Evolutionary conservation across 2,329 filamentous ascomycete species (phyloP).

Genomic region (Thermoascus crustaceus): DNA sequence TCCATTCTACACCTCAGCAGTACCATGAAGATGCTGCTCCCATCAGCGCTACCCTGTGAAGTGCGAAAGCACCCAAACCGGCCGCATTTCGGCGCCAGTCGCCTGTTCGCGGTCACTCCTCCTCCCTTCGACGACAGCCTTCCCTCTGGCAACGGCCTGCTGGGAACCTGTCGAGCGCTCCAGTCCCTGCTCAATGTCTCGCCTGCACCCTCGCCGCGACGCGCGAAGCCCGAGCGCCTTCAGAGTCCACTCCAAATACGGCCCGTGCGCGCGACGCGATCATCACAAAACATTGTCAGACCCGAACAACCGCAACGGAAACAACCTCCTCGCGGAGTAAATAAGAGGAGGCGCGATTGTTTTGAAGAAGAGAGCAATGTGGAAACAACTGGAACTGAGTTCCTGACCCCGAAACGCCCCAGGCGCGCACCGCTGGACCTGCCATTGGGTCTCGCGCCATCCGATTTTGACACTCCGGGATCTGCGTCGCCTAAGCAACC

Average conservation of each 20-base stretch:
- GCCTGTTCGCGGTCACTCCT: conserved; percentile 30
- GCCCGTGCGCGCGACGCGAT: conserved; percentile 19
- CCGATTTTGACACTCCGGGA: conserved; percentile 36
- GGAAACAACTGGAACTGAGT: conserved; percentile 14
- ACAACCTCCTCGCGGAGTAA: conserved; percentile 24
- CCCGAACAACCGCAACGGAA: conserved; percentile 11
- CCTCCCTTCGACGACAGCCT: conserved; percentile 29
- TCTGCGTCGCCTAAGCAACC: conserved; percentile 5
- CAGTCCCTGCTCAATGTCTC: conserved; percentile 36
- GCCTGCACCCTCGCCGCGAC: conserved; percentile 28
- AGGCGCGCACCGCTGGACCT: conserved; percentile 36
- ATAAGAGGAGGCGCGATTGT: conserved; percentile 31
- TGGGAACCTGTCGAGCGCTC: conserved; percentile 35
- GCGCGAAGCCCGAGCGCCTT: conserved; percentile 28
- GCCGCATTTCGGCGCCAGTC: conserved; percentile 28
- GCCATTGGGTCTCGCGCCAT: conserved; percentile 34
- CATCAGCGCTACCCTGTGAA: conserved; percentile 40
- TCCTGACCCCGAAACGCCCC: conserved; percentile 39
- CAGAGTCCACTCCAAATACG: conserved; percentile 32
- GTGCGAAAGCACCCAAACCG: conserved; percentile 24
- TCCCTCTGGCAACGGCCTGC: conserved; percentile 29
- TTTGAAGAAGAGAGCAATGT: conserved; percentile 18
- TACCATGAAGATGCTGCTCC: conserved; percentile 33
- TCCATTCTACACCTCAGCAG: conserved; percentile 1
- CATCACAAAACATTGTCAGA: conserved; percentile 22